Evolutionary conservation across 2,329 filamentous ascomycete genomes (phyloP), one percentile per base, ranked within the genome.

Genomic region (Fusarium siculi): DNA sequence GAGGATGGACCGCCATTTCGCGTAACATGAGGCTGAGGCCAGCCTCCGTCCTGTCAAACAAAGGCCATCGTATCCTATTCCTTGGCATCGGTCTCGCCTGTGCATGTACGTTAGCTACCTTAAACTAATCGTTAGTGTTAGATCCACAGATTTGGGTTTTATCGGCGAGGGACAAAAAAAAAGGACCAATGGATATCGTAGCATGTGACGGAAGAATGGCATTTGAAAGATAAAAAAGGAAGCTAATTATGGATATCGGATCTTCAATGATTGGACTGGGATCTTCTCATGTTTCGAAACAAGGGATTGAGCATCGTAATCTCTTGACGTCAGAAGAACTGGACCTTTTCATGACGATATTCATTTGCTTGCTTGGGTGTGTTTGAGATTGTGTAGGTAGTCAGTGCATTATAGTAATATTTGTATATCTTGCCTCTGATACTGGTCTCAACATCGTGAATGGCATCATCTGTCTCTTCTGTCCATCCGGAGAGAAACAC

Each of bases 141-240:
- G 75, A 36, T 75, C 75, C 72, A 77, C 72, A 69, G 60, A 77
- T 64, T 75, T 77, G 74, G 72, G 72, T 77, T 76, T 70, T 59
- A 56, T 42, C 43, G 37, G 67, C 63, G 23, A 63, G 9, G 11
- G 11, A 40, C 46, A 54, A 52, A 50, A 68, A 11, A 53, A 68
- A 7, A 23, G 50, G 50, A 25, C 50, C 70, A 67, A 72, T 67
- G 44, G 34, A 43, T 68, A 44, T 53, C 62, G 58, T 57, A 63
- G 44, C 47, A 60, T 68, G 68, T 68, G 70, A 66, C 65, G 68
- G 72, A 68, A 67, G n/a, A 62, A 72, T 62, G 32, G 71, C 39
- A 46, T 54, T 58, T 40, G 21, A 42, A 42, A 36, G 32, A 50
- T 23, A 34, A 23, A 49, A 50, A 68, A 18, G 16, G 19, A 40